Evolutionary conservation across 148 eudicot species (phyloP).

Genomic region (Rhododendron molle): DNA sequence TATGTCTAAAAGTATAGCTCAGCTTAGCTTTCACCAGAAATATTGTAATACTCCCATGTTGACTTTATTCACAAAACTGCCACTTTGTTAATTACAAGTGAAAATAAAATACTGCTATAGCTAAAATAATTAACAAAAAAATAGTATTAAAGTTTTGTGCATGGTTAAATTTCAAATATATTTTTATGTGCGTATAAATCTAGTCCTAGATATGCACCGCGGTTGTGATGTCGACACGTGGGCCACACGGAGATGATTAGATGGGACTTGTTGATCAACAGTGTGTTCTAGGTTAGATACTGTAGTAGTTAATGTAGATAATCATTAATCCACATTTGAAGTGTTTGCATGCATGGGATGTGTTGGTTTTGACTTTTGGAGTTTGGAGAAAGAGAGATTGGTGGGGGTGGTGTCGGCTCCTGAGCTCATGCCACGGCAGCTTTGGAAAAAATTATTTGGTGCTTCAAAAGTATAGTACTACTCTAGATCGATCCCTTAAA

Average conservation of each 20-base stretch:
- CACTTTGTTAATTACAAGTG: background rate
- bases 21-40: background rate
- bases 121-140: background rate
- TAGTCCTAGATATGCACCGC: slow-evolving; percentile 17
- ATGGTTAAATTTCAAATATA: background rate
- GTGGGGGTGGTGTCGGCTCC: slow-evolving; percentile 4
- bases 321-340: slow-evolving; percentile 1
- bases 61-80: slow-evolving; percentile 13
- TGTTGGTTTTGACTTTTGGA: slow-evolving; percentile 13
- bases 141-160: background rate
- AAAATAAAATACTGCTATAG: background rate
- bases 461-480: background rate
- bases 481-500: too few relatives aligned
- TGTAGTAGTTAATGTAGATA: slow-evolving; percentile 1
- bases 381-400: slow-evolving; percentile 3
- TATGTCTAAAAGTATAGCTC: background rate
- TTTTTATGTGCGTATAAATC: background rate
- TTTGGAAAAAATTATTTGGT: background rate
- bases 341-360: slow-evolving; percentile 13
- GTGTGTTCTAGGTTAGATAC: slow-evolving; percentile 8
- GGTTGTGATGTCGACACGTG: slow-evolving; percentile 28
- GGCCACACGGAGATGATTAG: slow-evolving; percentile 18
- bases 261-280: slow-evolving; percentile 8
- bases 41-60: slow-evolving; percentile 7
- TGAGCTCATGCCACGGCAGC: background rate